A percentile compares a stretch with the other conserved stretches of the same genome.
These are phyloP conservation scores for Cylindricascospora bacillispora DNA, from an alignment of 1,139 yeast species.

Conservation along the genomic window DNA sequence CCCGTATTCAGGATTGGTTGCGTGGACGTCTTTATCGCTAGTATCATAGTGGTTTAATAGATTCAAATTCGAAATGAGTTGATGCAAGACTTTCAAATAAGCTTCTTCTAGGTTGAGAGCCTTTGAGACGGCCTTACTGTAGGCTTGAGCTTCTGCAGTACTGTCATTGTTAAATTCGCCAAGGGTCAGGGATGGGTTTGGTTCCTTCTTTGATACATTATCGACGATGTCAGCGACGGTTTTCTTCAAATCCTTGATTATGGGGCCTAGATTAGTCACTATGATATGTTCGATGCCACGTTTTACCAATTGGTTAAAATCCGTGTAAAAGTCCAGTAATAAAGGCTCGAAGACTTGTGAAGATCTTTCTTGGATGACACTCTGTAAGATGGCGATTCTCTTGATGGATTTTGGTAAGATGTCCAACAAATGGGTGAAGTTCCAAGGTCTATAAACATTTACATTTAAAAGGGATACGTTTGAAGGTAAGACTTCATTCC, in stretches of 20 bases:
- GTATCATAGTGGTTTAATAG: slow-evolving; percentile 47
- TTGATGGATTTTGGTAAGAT: slow-evolving; percentile 44
- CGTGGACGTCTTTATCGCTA: slow-evolving; percentile 26
- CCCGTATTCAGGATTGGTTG: slow-evolving; percentile 70
- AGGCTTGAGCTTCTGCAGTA: slow-evolving; percentile 5
- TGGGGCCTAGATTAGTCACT: slow-evolving; percentile 42
- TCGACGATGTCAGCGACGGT: slow-evolving; percentile 38
- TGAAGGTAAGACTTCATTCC: slow-evolving; percentile 32
- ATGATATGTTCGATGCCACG: slow-evolving; percentile 38
- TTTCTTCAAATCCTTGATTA: slow-evolving; percentile 37
- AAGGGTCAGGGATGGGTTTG: slow-evolving; percentile 50
- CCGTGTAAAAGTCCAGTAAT: slow-evolving; percentile 63
- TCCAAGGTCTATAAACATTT: slow-evolving; percentile 63
- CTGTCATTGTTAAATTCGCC: slow-evolving; percentile 32
- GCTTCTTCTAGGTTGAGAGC: slow-evolving; percentile 56
- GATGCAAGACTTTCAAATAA: slow-evolving; percentile 61
- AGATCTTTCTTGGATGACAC: slow-evolving; percentile 42
- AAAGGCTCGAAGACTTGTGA: slow-evolving; percentile 45
- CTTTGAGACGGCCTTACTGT: slow-evolving; percentile 25
- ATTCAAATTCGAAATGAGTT: slow-evolving; percentile 46
- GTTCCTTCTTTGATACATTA: slow-evolving; percentile 41
- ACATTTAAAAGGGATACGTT: slow-evolving; percentile 43
- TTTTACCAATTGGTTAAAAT: slow-evolving; percentile 36
- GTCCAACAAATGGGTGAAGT: slow-evolving; percentile 36
- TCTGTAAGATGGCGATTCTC: slow-evolving; percentile 44